Evolutionary conservation across 116 monocot species (phyloP).

Genomic region (Dioscorea cayenensis): DNA sequence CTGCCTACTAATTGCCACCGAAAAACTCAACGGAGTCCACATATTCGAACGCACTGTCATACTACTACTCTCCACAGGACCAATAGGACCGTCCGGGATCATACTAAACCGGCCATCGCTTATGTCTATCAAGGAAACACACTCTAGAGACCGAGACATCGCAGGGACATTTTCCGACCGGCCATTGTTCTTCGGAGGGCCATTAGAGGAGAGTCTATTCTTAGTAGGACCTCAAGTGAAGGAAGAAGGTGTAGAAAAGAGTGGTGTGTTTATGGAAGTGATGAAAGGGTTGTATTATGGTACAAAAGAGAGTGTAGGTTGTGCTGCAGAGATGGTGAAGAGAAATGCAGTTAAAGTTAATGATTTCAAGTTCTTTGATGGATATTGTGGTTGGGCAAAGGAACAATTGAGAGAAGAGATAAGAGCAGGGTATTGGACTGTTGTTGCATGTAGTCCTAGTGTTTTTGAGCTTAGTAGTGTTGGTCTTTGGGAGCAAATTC

Average conservation of each 20-base stretch:
- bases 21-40: slow-evolving; percentile 81
- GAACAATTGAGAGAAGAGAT: slow-evolving; percentile 71
- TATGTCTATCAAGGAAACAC: slow-evolving; percentile 84
- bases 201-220: slow-evolving; percentile 56
- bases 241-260: slow-evolving; percentile 22
- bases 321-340: slow-evolving; percentile 85
- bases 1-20: slow-evolving; percentile 74
- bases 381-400: slow-evolving; percentile 79
- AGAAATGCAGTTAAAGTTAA: slow-evolving; percentile 37
- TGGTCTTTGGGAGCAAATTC: slow-evolving; percentile 67
- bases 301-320: slow-evolving; percentile 71
- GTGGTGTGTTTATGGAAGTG: slow-evolving; percentile 71
- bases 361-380: slow-evolving; percentile 86
- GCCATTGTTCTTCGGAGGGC: slow-evolving; percentile 79
- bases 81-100: slow-evolving; percentile 46
- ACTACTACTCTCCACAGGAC: slow-evolving; percentile 47
- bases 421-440: slow-evolving; percentile 61
- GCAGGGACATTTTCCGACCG: slow-evolving; percentile 45
- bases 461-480: slow-evolving; percentile 30
- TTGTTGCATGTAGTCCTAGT: slow-evolving; percentile 62
- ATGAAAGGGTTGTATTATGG: slow-evolving; percentile 74
- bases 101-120: slow-evolving; percentile 87
- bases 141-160: slow-evolving; percentile 38
- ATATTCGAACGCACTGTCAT: slow-evolving; percentile 83
- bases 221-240: slow-evolving; percentile 28